Conservation (phyloP, 345 rosid genomes). For the Euphorbia pulcherrima region DNA sequence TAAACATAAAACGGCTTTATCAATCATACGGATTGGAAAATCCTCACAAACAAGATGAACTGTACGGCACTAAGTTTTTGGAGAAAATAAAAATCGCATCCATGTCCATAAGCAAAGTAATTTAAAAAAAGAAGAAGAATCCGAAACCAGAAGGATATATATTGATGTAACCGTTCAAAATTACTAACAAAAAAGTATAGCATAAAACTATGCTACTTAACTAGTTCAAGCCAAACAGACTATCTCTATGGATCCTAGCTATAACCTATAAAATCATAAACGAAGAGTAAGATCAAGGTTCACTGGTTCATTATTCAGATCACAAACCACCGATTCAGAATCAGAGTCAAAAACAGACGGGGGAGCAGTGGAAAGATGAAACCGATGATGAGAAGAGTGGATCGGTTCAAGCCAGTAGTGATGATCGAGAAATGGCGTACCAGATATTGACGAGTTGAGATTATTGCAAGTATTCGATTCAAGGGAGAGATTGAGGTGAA, state of each 20-base stretch:
- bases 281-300: slow-evolving; percentile 48
- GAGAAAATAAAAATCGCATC: too few species aligned
- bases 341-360: slow-evolving; percentile 4
- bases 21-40: too few species aligned
- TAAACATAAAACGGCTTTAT: too few species aligned
- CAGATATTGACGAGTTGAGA: background rate
- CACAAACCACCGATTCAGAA: slow-evolving; percentile 10
- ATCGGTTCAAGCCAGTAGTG: slow-evolving; percentile 17
- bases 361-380: slow-evolving; percentile 2
- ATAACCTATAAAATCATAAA: slow-evolving; percentile 19
- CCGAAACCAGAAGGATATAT: too few species aligned
- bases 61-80: too few species aligned
- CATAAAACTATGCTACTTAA: too few species aligned
- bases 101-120: too few species aligned
- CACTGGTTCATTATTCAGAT: slow-evolving; percentile 21
- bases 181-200: too few species aligned
- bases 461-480: background rate
- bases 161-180: too few species aligned
- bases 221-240: too few species aligned
- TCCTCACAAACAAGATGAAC: too few species aligned
- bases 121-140: too few species aligned
- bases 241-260: background rate
- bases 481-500: slow-evolving; percentile 46
- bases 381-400: slow-evolving; percentile 3
- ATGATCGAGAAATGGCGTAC: slow-evolving; percentile 13